Evolutionary conservation across 495 filamentous ascomycete species (phyloP).

Genomic region (Podospora bellae-mahoneyi): DNA sequence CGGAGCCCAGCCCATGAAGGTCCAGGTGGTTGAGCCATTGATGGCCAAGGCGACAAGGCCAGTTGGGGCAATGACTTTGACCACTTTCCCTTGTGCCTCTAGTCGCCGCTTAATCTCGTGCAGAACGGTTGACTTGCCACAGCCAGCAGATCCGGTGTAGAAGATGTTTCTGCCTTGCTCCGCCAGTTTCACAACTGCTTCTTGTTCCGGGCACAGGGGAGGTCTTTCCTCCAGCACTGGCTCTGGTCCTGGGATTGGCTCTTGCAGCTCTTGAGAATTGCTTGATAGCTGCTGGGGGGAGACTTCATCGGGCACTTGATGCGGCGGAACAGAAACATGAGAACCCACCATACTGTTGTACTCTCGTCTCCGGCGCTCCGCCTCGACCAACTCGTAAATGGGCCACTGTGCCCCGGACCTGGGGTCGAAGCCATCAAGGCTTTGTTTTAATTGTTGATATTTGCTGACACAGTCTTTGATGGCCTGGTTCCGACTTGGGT

Average conservation of each 20-base stretch:
- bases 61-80: constrained; percentile 56
- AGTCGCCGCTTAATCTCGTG: constrained; percentile 45
- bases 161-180: constrained; percentile 53
- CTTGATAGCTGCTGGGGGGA: neutral
- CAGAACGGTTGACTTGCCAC: constrained; percentile 58
- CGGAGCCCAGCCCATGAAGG: constrained; percentile 54
- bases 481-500: neutral
- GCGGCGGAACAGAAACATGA: neutral
- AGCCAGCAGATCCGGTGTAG: constrained; percentile 60
- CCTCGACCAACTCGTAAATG: neutral
- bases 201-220: constrained; percentile 46
- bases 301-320: no score
- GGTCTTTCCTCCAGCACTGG: neutral
- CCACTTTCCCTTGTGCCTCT: constrained; percentile 27
- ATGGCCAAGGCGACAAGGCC: constrained; percentile 54
- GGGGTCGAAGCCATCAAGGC: neutral
- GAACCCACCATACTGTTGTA: neutral
- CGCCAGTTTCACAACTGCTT: constrained; percentile 47
- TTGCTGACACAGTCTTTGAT: neutral
- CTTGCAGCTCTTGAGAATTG: no score
- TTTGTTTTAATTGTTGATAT: neutral
- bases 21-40: constrained; percentile 52
- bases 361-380: neutral
- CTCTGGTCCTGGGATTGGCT: neutral
- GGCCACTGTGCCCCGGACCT: neutral